These are phyloP conservation scores for Ceratobasidium sp. DNA, from an alignment of 1,284 basidiomycete species.

Conservation along the genomic window DNA sequence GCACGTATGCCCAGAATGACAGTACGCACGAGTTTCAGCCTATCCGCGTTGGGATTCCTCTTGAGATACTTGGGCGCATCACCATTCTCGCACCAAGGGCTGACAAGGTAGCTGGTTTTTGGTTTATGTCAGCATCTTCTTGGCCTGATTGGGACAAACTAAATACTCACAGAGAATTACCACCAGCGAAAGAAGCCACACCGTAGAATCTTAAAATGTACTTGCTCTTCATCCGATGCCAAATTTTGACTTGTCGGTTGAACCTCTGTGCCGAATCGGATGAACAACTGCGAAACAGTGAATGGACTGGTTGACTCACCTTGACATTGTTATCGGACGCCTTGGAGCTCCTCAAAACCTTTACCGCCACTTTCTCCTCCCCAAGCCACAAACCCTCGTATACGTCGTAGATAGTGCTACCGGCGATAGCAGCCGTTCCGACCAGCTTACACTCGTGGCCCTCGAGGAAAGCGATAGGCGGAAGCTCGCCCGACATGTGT, in stretches of 20 bases:
- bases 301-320: neutral
- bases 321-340: slow-evolving; percentile 33
- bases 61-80: slow-evolving; percentile 41
- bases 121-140: no score
- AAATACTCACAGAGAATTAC: slow-evolving; percentile 13
- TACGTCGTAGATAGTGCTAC: slow-evolving; percentile 37
- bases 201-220: slow-evolving; percentile 39
- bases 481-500: slow-evolving; percentile 4
- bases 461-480: slow-evolving; percentile 32
- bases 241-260: slow-evolving; percentile 38
- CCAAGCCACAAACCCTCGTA: slow-evolving; percentile 41
- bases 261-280: slow-evolving; percentile 10
- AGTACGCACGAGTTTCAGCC: slow-evolving; percentile 35
- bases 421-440: neutral
- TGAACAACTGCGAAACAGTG: neutral
- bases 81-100: slow-evolving; percentile 35
- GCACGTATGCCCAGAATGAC: neutral
- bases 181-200: slow-evolving; percentile 28
- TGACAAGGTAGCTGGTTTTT: slow-evolving; percentile 9
- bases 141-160: no score
- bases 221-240: slow-evolving; percentile 38
- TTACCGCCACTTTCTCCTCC: slow-evolving; percentile 39
- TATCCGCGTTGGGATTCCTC: slow-evolving; percentile 37
- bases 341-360: slow-evolving; percentile 38
- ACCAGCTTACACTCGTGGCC: slow-evolving; percentile 28